Evolutionary conservation across 1,284 basidiomycete species (phyloP).

Genomic region (Cystobasidium sp.): DNA sequence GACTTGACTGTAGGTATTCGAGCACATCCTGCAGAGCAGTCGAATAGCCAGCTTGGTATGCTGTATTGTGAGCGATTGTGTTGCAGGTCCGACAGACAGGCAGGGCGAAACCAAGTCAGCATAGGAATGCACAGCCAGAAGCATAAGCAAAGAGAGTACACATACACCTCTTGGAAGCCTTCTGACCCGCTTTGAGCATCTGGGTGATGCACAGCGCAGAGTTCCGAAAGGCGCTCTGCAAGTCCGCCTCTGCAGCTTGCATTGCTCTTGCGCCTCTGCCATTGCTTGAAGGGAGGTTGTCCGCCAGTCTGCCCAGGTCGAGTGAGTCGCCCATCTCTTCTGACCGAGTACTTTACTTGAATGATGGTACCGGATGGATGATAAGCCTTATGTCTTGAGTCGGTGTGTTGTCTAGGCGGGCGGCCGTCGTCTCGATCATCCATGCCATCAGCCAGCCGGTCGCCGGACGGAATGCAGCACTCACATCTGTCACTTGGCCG

Average conservation of each 20-base stretch:
- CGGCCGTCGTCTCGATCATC: too few species aligned
- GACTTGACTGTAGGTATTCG: conserved; percentile 42
- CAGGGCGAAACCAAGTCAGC: neutral
- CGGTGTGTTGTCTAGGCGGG: too few species aligned
- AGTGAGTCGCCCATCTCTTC: conserved; percentile 39
- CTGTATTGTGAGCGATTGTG: conserved; percentile 12
- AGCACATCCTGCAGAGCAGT: conserved; percentile 42
- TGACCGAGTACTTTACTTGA: neutral
- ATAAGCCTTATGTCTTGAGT: too few species aligned
- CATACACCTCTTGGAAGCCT: conserved; percentile 34
- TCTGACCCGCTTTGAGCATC: conserved; percentile 42
- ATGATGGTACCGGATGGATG: too few species aligned
- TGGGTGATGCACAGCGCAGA: conserved; percentile 32
- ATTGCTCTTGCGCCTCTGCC: conserved; percentile 12
- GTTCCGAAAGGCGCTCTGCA: conserved; percentile 36
- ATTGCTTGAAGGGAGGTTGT: conserved; percentile 30
- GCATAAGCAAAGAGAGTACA: neutral
- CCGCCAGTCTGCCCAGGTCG: conserved; percentile 38
- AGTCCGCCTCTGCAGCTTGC: conserved; percentile 39
- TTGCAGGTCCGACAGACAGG: neutral
- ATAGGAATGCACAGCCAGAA: neutral
- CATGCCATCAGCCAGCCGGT: too few species aligned
- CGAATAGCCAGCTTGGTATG: conserved; percentile 41
- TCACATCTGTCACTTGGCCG: too few species aligned
- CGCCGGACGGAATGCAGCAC: too few species aligned